A percentile compares a stretch with the other conserved stretches of the same genome.
Evolutionary conservation across 495 filamentous ascomycete genomes (phyloP).

Genomic region (Tuber magnatum): DNA sequence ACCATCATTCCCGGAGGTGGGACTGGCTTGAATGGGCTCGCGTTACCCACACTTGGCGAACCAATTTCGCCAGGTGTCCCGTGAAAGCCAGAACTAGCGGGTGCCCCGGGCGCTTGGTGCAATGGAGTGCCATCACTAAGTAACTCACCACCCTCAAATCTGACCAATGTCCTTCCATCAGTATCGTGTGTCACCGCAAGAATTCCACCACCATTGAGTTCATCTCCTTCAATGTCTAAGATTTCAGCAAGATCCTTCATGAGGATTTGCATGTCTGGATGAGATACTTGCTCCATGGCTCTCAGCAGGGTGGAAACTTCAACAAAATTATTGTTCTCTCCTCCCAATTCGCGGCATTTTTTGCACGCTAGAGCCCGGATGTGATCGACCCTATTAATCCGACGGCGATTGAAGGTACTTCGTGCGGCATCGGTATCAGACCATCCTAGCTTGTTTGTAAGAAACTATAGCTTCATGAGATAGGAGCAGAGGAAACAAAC

Average conservation of each 20-base stretch:
- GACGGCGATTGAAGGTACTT: constrained; percentile 38
- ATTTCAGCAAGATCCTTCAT: constrained; percentile 76
- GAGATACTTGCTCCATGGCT: constrained; percentile 57
- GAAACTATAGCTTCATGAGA: not conserved
- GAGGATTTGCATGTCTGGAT: constrained; percentile 54
- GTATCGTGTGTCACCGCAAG: constrained; percentile 59
- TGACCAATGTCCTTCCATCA: constrained; percentile 50
- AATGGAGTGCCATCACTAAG: constrained; percentile 23
- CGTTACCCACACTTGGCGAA: constrained; percentile 22
- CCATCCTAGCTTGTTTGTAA: constrained; percentile 34
- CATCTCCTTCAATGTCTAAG: constrained; percentile 82
- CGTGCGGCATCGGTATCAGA: constrained; percentile 39
- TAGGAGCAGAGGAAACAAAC: constrained; percentile 23
- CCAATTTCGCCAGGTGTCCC: constrained; percentile 51
- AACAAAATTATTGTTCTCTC: constrained; percentile 54
- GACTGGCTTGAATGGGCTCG: constrained; percentile 27
- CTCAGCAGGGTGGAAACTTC: constrained; percentile 58
- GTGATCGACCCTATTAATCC: constrained; percentile 30
- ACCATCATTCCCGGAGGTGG: constrained; percentile 34
- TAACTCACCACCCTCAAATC: constrained; percentile 37
- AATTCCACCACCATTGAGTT: constrained; percentile 77
- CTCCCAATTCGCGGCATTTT: constrained; percentile 35
- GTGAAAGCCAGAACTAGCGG: constrained; percentile 22
- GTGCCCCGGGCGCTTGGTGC: constrained; percentile 31
- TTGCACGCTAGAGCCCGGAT: constrained; percentile 33